Conservation (phyloP, 2,329 filamentous ascomycete species). For the Xylariaceae sp. region DNA sequence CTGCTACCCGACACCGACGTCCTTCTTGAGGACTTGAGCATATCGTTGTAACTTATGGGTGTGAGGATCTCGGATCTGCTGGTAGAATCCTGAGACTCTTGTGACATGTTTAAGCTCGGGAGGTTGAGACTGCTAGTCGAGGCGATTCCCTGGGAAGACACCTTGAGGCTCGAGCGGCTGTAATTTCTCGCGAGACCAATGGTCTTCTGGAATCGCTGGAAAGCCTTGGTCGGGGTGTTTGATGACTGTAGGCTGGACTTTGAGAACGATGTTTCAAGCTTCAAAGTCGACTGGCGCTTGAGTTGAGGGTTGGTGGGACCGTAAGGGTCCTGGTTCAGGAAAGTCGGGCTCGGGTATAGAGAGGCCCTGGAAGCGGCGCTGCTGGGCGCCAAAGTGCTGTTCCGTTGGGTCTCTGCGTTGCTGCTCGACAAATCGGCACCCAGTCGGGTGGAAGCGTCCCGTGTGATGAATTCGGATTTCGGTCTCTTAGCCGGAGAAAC, state of each 20-base stretch:
- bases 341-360: slow-evolving; percentile 34
- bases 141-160: slow-evolving; percentile 23
- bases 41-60: slow-evolving; percentile 45
- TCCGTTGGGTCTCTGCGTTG: slow-evolving; percentile 34
- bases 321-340: slow-evolving; percentile 52
- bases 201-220: slow-evolving; percentile 46
- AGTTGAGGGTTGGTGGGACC: slow-evolving; percentile 35
- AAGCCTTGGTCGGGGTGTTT: slow-evolving; percentile 43
- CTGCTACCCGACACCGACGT: slow-evolving; percentile 31
- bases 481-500: slow-evolving; percentile 37
- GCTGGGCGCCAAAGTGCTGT: slow-evolving; percentile 37
- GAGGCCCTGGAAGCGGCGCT: slow-evolving; percentile 33
- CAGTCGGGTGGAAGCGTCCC: slow-evolving; percentile 24
- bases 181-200: slow-evolving; percentile 51
- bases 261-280: slow-evolving; percentile 24
- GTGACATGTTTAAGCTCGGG: slow-evolving; percentile 20
- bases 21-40: slow-evolving; percentile 41
- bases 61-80: slow-evolving; percentile 27
- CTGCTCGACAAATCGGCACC: slow-evolving; percentile 24
- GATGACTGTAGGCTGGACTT: slow-evolving; percentile 34
- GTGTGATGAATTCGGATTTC: slow-evolving; percentile 23
- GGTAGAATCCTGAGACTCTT: slow-evolving; percentile 30
- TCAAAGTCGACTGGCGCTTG: slow-evolving; percentile 26
- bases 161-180: slow-evolving; percentile 45
- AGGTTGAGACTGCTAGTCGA: slow-evolving; percentile 29